Percentiles rank a stretch among this genome's conserved stretches.
Evolutionary conservation across 2,329 filamentous ascomycete species (phyloP).

Genomic region (Aspergillus terreus): DNA sequence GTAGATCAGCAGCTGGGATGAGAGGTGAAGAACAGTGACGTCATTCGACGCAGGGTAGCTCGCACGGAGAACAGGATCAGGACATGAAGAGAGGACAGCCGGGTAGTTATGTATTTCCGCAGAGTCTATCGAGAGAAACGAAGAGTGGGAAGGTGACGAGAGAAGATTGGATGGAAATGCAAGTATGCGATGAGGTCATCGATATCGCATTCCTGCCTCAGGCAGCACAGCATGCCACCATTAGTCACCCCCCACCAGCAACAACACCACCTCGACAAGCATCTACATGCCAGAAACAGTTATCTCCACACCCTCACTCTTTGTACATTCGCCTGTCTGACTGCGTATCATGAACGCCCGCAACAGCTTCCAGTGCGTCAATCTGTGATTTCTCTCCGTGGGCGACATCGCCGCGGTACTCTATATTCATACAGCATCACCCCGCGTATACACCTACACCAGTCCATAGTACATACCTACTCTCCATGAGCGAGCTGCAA

Average conservation of each 20-base stretch:
- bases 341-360: neutral
- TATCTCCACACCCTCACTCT: neutral
- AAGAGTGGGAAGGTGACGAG: neutral
- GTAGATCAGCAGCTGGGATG: neutral
- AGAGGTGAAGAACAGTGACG: neutral
- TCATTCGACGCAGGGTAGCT: neutral
- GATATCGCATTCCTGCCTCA: neutral
- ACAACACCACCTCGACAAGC: neutral
- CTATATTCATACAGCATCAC: neutral
- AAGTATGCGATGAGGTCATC: slow-evolving; percentile 4
- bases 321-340: neutral
- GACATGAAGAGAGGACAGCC: too few relatives aligned
- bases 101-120: neutral
- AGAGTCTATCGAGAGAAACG: neutral
- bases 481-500: slow-evolving; percentile 73
- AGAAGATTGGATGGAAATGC: neutral
- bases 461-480: too few relatives aligned
- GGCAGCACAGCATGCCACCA: neutral
- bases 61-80: too few relatives aligned
- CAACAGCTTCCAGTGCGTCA: neutral
- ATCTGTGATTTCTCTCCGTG: neutral
- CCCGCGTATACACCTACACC: neutral
- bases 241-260: neutral
- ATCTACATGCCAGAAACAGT: neutral
- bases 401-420: neutral